A percentile compares a stretch with the other conserved stretches of the same genome.
Evolutionary conservation across 2,329 filamentous ascomycete genomes (phyloP).

Genomic region (Volutella citrinella): DNA sequence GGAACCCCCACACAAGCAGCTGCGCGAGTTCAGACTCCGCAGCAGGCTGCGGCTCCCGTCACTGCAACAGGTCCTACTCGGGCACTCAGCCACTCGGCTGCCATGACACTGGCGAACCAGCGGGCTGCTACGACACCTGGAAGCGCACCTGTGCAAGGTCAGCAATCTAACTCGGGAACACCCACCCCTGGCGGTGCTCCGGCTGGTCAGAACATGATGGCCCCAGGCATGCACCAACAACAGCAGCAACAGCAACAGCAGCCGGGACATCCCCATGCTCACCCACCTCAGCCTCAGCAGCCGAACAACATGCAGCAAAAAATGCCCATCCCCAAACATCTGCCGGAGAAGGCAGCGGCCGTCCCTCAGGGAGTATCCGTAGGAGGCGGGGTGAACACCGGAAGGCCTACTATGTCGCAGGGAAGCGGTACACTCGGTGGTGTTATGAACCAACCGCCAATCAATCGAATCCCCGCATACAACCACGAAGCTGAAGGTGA

Average conservation of each 20-base stretch:
- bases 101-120: slow-evolving; percentile 48
- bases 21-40: slow-evolving; percentile 48
- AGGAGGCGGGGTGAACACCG: slow-evolving; percentile 55
- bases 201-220: slow-evolving; percentile 32
- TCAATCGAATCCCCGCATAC: slow-evolving; percentile 77
- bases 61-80: slow-evolving; percentile 36
- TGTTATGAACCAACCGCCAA: slow-evolving; percentile 82
- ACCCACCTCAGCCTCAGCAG: slow-evolving; percentile 42
- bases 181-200: slow-evolving; percentile 26
- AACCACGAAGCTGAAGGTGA: slow-evolving; percentile 90
- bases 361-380: slow-evolving; percentile 73
- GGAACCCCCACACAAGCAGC: slow-evolving; percentile 49
- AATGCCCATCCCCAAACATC: slow-evolving; percentile 78
- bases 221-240: slow-evolving; percentile 27
- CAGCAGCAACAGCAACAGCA: slow-evolving; percentile 27
- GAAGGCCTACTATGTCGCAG: slow-evolving; percentile 80
- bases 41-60: slow-evolving; percentile 43
- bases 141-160: slow-evolving; percentile 27
- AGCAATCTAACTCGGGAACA: slow-evolving; percentile 28
- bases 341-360: slow-evolving; percentile 65
- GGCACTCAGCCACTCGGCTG: slow-evolving; percentile 47
- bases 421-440: slow-evolving; percentile 75
- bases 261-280: slow-evolving; percentile 45
- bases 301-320: slow-evolving; percentile 51
- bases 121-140: slow-evolving; percentile 34